Conservation (phyloP, 208 protist genomes). For the Trypanosoma rangeli region DNA sequence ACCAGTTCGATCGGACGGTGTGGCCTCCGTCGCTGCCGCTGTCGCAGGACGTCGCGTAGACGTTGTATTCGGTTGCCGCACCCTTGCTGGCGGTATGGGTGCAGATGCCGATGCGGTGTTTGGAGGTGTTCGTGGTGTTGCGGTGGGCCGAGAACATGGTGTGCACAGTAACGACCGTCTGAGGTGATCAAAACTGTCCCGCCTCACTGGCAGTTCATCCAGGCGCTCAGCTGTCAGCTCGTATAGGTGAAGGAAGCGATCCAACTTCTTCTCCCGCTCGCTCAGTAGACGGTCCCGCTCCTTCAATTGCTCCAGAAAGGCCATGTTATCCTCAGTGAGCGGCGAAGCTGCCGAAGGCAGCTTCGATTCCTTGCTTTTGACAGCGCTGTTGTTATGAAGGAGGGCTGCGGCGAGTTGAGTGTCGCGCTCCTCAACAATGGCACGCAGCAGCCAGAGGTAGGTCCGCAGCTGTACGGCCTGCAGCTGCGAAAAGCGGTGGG, state of each 20-base stretch:
- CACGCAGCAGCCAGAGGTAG: constrained; percentile 51
- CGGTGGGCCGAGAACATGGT: not conserved
- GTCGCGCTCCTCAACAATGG: constrained; percentile 48
- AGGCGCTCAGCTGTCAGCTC: constrained; percentile 77
- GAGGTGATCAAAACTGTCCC: constrained; percentile 23
- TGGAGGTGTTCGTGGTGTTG: not conserved
- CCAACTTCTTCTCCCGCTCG: constrained; percentile 72
- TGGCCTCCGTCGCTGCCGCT: not conserved
- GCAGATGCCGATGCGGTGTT: not conserved
- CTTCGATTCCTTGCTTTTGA: not conserved
- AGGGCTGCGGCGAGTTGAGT: constrained; percentile 15
- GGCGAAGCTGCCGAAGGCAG: not conserved
- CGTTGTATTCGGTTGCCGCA: not conserved
- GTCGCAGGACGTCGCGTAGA: not conserved
- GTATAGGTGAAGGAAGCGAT: constrained; percentile 71
- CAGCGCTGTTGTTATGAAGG: not conserved
- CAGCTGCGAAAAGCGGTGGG: constrained; percentile 57
- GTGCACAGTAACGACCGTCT: constrained; percentile 9
- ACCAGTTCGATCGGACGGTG: constrained; percentile 1
- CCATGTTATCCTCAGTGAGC: not conserved
- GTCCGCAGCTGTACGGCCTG: constrained; percentile 75
- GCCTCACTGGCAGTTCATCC: constrained; percentile 44
- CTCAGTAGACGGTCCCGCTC: constrained; percentile 41
- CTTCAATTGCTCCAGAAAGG: constrained; percentile 16
- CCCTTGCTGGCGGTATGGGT: not conserved